Evolutionary conservation across 2,329 filamentous ascomycete genomes (phyloP).

Genomic region (Colletotrichum eleusines): DNA sequence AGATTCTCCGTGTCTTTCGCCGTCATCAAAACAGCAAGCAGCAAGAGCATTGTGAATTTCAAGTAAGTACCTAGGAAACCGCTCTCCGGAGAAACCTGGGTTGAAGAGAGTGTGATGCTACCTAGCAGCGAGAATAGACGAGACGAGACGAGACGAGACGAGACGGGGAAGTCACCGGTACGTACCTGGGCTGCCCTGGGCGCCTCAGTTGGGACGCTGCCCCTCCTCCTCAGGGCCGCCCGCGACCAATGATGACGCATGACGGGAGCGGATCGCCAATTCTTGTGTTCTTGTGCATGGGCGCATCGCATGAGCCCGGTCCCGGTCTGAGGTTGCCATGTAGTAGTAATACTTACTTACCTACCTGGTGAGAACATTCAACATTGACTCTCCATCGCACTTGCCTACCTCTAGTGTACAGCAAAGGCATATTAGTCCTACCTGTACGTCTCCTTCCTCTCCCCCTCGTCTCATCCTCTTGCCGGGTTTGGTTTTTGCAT

Average conservation of each 20-base stretch:
- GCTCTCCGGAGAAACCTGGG: neutral
- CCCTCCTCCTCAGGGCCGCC: neutral
- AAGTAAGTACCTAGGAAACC: neutral
- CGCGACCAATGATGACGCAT: slow-evolving; percentile 27
- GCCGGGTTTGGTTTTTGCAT: neutral
- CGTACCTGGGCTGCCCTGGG: slow-evolving; percentile 16
- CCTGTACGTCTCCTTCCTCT: neutral
- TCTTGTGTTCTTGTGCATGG: slow-evolving; percentile 31
- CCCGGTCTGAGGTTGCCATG: slow-evolving; percentile 4
- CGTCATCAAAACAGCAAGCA: neutral
- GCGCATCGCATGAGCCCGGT: slow-evolving; percentile 12
- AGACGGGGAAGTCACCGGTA: neutral
- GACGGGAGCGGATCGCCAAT: slow-evolving; percentile 23
- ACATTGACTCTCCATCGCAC: neutral
- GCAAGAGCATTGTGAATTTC: neutral
- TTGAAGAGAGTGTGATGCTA: neutral
- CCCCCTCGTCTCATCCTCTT: neutral
- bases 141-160: neutral
- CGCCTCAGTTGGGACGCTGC: neutral
- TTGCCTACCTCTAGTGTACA: no score
- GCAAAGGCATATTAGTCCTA: no score
- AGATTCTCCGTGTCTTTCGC: neutral
- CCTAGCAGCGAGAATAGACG: neutral
- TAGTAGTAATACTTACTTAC: no score
- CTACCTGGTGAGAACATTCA: no score